Base-by-base conservation (phyloP, 768 basidiomycete species). In the Melanogaster broomeanus region DNA sequence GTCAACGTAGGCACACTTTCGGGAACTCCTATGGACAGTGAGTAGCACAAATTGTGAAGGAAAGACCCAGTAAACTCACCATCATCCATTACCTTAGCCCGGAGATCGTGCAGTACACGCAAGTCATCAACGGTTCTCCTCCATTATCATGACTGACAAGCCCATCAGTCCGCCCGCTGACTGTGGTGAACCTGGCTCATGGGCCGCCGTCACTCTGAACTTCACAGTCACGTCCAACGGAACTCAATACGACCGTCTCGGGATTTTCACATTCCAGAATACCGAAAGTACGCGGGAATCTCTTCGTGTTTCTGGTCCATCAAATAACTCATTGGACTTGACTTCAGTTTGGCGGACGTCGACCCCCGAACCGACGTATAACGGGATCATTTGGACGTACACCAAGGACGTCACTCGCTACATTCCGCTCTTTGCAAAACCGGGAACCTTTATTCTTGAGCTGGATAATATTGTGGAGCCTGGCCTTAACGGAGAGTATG, bases 161-260 rank as follows among this genome's bases (percentile, higher is more conserved):
- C 1, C 21, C 22, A 31, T 7, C 55, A 89, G 87, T 21, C 89
- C 89, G 22, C 87, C 88, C 0, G 79, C 80, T 10, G 79, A 85
- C 58, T 91, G 89, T 64, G 88, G 89, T 15, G 63, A 74, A 3
- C 72, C 77, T 19, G 87, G 89, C 2, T 80, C 84, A 5, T 91
- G 89, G 89, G 80, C 85, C 7, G 88, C 81, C 0, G 76, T 91
- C 28, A 86, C 82, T 9, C 72, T 90, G 31, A 90, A 90, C 63
- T 83, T 89, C 58, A 90, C 89, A 0, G 86, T 85, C 18, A 85
- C 87, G 3, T 84, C 82, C 49, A 90, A 88, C 48, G 89, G 89
- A 40, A 87, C 85, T 7, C 87, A 89, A 62, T 89, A 80, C 52
- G 87, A 88, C 61, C 79, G 88, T 13, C 73, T 89, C 6, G 86